Base-by-base conservation (phyloP, 495 filamentous ascomycete species). In the Amphirosellinia nigrospora region DNA sequence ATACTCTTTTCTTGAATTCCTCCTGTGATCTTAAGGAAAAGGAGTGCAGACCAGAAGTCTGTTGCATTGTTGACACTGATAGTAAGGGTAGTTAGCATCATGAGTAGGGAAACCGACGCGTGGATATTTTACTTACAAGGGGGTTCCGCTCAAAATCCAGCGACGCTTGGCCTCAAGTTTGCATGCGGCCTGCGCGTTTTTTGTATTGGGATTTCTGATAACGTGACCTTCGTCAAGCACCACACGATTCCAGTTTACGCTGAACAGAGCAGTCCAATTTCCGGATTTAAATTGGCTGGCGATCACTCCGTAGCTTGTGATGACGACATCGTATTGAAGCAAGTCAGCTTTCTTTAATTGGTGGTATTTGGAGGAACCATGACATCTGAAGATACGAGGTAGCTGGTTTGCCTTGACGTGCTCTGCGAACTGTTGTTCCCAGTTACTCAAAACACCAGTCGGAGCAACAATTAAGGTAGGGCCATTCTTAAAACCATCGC, bases 381-480 rank as follows among this genome's bases (percentile, higher is more conserved):
- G 94, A 70, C 95, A 96, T 26, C 90, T 88, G 69, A 93, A 81
- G 21, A 97, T 86, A 23, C 84, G 88, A 26, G 94, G 86, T 3
- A 83, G 76, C 63, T 85, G 79, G 13, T 92, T 85, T 6, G 82
- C 74, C 21, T 86, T 81, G 15, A 94, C 86, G 73, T 98, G 94
- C 39, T 89, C 86, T 62, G 88, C 79, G 34, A 96, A 93, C 78
- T 97, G 94, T 39, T 89, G 88, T 66, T 86, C 88, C 94, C 94
- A 98, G 73, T 98, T 97, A 73, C 91, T 94, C 92, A 98, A 96
- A 10, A 97, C 93, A 59, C 90, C 89, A 0, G 96, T 87, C 0
- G 94, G 94, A 2, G 93, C 88, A 39, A 97, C 84, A 69, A 98
- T 96, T 36, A 98, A 82, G 5, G 94, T 96, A 26, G 86, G 83